These are phyloP conservation scores for Uronychia setigera DNA, from an alignment of 73 alveolate genomes.

Conservation along the genomic window DNA sequence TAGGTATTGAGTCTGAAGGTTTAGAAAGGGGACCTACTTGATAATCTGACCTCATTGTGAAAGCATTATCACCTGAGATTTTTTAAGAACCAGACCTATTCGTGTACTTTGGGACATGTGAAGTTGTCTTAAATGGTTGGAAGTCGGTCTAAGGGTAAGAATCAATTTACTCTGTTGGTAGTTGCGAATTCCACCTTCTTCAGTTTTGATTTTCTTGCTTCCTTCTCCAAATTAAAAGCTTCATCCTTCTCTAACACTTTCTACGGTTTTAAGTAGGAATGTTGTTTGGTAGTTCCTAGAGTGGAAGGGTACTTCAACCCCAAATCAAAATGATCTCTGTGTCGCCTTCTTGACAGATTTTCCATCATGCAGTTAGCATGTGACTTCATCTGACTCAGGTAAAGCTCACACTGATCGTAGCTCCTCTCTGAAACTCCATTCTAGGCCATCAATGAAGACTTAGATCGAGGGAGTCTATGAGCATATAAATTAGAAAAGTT, in stretches of 20 bases:
- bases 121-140: neutral
- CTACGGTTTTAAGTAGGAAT: neutral
- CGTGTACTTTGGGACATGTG: neutral
- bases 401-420: neutral
- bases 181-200: neutral
- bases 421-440: neutral
- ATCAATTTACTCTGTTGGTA: neutral
- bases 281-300: neutral
- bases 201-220: neutral
- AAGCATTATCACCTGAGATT: neutral
- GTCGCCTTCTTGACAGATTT: neutral
- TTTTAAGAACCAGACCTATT: neutral
- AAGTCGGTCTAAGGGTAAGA: neutral
- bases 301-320: neutral
- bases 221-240: neutral
- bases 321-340: neutral
- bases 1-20: neutral
- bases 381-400: neutral
- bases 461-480: too few relatives aligned
- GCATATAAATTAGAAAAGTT: too few relatives aligned
- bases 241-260: neutral
- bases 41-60: neutral
- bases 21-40: neutral
- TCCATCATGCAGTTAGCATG: neutral
- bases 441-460: neutral